Evolutionary conservation across 2,329 filamentous ascomycete species (phyloP), one percentile per base, ranked within the genome.

Genomic region (Epichloe glyceriae): DNA sequence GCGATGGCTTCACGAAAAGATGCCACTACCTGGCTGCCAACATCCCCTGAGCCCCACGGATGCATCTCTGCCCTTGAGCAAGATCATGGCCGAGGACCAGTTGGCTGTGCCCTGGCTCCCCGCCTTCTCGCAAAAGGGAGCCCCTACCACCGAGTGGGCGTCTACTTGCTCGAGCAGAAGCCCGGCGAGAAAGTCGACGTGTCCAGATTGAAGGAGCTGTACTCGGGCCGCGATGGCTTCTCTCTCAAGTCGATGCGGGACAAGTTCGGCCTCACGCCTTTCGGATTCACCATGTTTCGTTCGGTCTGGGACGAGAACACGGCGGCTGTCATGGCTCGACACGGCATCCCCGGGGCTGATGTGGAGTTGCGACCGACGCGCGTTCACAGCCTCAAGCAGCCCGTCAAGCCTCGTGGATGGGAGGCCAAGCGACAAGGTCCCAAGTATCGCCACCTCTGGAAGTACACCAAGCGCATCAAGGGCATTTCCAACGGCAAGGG

Each of bases 241-340:
- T 83, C 76, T 51, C 71, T 95, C 54, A 83, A 88, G 62, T 80
- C 79, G 54, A 85, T 94, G 66, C 78, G 83, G 57, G 78, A 82
- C 63, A 83, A 82, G 64, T 80, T 87, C 64, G 68, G 72, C 52
- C 72, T 93, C 54, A 76, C 73, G 52, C 80, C 90, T 7, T 81
- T 96, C 52, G 90, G 90, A 42, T 86, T 88, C 60, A 87, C 82
- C 64, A 72, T 98, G 60, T 98, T 97, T 82, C 82, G 93, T 57
- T 84, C 82, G 53, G 72, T 85, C 57, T 97, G 90, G 88, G 93
- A 98, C 67, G 86, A 93, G 53, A 80, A 79, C 60, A 98, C 87
- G 49, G 82, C 80, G n/a, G 82, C 73, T 47, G 88, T 98, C 55
- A 96, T 98, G 91, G 74, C 81, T 63, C 79, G 86, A 60, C 79